Base-by-base conservation (phyloP, 352 stramenopile species). In the Peronosclerospora sorghi region DNA sequence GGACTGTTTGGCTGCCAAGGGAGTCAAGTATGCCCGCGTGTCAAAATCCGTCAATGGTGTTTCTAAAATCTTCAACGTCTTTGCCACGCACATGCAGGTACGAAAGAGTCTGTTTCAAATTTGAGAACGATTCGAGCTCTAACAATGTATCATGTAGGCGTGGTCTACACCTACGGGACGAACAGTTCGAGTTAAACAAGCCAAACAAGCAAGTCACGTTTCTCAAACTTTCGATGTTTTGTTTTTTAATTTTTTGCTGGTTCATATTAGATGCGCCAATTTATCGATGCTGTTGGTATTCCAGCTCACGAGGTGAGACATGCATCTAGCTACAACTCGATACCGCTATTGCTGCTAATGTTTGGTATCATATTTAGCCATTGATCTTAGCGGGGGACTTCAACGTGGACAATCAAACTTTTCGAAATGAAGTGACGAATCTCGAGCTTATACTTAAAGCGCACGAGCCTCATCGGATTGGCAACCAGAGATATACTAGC, bases 401-500 rank as follows among this genome's bases (percentile, higher is more conserved):
- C 32, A 91, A 91, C n/a, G 74, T 88, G 17, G 79, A 91, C 54
- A 88, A 85, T 42, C 62, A 83, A 35, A 83, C 75, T 19, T 91
- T 78, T 43, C 46, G 59, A 4, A 53, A 68, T 10, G 75, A 91
- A 65, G 75, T 91, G 21, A 54, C 69, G 2, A 45, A 86, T 37
- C 18, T 91, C 9, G 59, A 85, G 1, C 37, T 65, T 5, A 18
- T 91, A 26, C 61, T 91, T 5, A 51, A 60, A 10, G 73, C 75
- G 0, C 55, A 68, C 9, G 55, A 60, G 12, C 75, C n/a, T 73
- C 5, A 8, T 72, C 60, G 30, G n/a, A 57, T 81, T 6, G 79
- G 75, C n/a, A 41, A 74, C n/a, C n/a, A 86, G 40, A 40, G 54
- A 8, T 91, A 72, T 35, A 91, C 79, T 6, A 91, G 79, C 76